These are phyloP conservation scores for Penicillium sp. DNA, from an alignment of 2,329 filamentous ascomycete species.

Conservation along the genomic window DNA sequence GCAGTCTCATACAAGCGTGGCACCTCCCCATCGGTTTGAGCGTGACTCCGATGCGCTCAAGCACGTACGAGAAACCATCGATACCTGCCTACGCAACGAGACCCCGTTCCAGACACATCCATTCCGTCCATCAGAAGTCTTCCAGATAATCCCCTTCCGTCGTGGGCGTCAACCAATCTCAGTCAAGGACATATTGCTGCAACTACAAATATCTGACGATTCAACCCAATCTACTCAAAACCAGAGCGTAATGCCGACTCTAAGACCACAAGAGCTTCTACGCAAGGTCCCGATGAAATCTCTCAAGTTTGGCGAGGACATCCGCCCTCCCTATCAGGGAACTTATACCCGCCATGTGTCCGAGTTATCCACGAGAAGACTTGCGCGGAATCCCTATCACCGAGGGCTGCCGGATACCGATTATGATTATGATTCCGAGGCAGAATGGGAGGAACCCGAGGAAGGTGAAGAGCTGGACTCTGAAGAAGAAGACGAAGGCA, in stretches of 20 bases:
- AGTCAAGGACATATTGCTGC: conserved; percentile 55
- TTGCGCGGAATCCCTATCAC: conserved; percentile 49
- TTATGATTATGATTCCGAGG: conserved; percentile 60
- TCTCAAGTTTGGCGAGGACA: conserved; percentile 53
- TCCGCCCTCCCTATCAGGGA: conserved; percentile 55
- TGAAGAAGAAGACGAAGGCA: conserved; percentile 55
- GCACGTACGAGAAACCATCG: conserved; percentile 46
- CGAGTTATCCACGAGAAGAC: conserved; percentile 32
- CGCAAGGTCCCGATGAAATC: conserved; percentile 49
- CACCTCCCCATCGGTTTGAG: conserved; percentile 47
- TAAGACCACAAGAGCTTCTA: conserved; percentile 36
- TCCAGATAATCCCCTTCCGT: conserved; percentile 33
- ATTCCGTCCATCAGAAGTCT: conserved; percentile 31
- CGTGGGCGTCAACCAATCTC: conserved; percentile 29
- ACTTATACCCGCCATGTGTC: conserved; percentile 49
- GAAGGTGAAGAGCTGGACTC: conserved; percentile 61
- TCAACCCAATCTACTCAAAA: conserved; percentile 29
- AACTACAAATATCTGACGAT: conserved; percentile 38
- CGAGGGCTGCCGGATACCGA: conserved; percentile 47
- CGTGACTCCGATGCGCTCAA: conserved; percentile 51
- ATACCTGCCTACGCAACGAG: conserved; percentile 31
- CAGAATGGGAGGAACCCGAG: conserved; percentile 59
- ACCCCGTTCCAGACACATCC: conserved; percentile 7
- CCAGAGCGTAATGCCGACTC: conserved; percentile 17
- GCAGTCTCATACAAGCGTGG: conserved; percentile 63